Percentiles rank a stretch among this genome's conserved stretches.
Evolutionary conservation across 192 early-diverging fungal genomes (phyloP).

Genomic region (Allomyces javanicus): DNA sequence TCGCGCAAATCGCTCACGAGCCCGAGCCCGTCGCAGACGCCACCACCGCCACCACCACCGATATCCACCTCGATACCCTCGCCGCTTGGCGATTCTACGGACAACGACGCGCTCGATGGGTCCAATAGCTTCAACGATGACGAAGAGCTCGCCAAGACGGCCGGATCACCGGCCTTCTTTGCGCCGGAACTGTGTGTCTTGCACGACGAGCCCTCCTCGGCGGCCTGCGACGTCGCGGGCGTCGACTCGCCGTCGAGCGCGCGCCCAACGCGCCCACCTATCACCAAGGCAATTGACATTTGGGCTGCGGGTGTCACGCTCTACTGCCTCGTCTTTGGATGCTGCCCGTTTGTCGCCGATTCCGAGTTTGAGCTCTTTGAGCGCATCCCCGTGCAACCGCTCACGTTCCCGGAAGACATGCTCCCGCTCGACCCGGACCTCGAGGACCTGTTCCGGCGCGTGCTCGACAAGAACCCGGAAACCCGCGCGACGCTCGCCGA

Average conservation of each 20-base stretch:
- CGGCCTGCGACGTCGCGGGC: constrained; percentile 4
- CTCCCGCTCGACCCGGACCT: constrained; percentile 29
- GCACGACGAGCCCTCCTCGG: background rate
- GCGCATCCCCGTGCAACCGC: constrained; percentile 55
- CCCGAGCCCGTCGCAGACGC: background rate
- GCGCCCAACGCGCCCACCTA: constrained; percentile 19
- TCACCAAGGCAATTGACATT: constrained; percentile 80
- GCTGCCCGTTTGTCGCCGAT: constrained; percentile 78
- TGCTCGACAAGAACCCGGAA: constrained; percentile 75
- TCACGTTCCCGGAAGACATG: constrained; percentile 20
- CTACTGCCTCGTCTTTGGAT: constrained; percentile 81
- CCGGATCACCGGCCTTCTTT: constrained; percentile 93
- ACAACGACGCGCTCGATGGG: constrained; percentile 14
- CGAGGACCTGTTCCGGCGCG: constrained; percentile 44
- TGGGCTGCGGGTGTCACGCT: constrained; percentile 96
- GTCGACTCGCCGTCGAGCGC: constrained; percentile 4
- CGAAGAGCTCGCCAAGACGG: constrained; percentile 79
- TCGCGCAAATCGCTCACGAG: no score
- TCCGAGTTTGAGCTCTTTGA: constrained; percentile 93
- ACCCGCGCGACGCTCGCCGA: constrained; percentile 68
- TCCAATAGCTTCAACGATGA: constrained; percentile 33
- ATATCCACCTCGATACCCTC: constrained; percentile 5
- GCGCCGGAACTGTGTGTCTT: constrained; percentile 78
- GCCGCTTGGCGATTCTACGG: background rate
- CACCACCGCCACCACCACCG: constrained; percentile 1